These are phyloP conservation scores for Lotus japonicus DNA, from an alignment of 306 rosid genomes.

Conservation along the genomic window DNA sequence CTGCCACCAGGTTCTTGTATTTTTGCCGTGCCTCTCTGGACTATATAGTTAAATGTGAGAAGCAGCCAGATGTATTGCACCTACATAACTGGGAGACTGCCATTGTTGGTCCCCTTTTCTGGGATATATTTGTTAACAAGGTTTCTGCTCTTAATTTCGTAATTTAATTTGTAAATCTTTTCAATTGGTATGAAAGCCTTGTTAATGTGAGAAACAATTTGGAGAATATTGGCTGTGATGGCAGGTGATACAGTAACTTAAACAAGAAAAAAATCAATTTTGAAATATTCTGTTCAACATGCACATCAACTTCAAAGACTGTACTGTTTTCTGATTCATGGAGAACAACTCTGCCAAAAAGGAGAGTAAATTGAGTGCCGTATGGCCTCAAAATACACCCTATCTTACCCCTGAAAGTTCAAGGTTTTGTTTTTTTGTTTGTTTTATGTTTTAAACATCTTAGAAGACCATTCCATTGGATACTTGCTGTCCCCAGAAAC, in stretches of 20 bases:
- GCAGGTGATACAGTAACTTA: not conserved
- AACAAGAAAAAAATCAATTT: not conserved
- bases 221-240: not conserved
- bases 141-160: constrained; percentile 28
- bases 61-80: constrained; percentile 82
- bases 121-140: constrained; percentile 83
- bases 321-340: not conserved
- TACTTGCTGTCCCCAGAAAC: no score
- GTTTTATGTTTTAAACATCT: not conserved
- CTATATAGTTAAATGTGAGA: constrained; percentile 77
- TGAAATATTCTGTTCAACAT: not conserved
- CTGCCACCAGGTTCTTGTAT: constrained; percentile 67
- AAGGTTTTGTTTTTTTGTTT: not conserved
- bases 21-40: constrained; percentile 92
- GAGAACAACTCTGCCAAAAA: not conserved
- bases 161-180: not conserved
- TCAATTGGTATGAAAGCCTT: not conserved
- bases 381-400: not conserved
- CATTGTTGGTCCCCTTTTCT: constrained; percentile 85
- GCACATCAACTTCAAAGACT: not conserved
- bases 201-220: not conserved
- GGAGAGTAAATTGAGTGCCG: not conserved
- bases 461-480: no score
- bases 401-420: not conserved
- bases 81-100: constrained; percentile 96